phyloP scores from a whole-genome alignment of 352 stramenopile species.

The Globisporangium acanthophoron region DNA sequence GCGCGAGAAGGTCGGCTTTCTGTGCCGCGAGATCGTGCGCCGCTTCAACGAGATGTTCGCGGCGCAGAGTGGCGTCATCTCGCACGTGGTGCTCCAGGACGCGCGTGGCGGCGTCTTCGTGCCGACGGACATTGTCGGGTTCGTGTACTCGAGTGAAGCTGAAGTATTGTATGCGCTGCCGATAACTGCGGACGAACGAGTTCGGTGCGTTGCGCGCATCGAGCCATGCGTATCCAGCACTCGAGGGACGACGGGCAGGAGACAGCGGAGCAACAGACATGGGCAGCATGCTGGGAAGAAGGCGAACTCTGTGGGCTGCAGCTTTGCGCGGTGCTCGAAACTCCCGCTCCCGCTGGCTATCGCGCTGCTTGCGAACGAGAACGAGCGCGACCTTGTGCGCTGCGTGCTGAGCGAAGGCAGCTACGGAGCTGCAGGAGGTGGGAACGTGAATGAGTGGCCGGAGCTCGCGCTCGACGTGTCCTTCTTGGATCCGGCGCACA shows the following conservation, averaged over 20 bases:
- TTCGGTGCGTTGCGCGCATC: conserved; percentile 21
- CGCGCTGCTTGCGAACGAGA: conserved; percentile 62
- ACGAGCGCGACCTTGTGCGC: conserved; percentile 42
- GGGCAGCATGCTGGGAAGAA: background rate
- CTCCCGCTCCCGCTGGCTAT: conserved; percentile 51
- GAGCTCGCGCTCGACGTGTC: conserved; percentile 56
- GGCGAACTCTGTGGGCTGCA: background rate
- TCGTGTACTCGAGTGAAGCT: conserved; percentile 19
- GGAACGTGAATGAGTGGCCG: conserved; percentile 34
- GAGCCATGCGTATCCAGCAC: background rate
- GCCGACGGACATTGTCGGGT: conserved; percentile 35
- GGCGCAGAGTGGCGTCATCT: conserved; percentile 17
- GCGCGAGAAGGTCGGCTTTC: conserved; percentile 29
- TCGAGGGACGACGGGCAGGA: background rate
- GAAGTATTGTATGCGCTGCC: conserved; percentile 29
- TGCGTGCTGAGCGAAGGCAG: conserved; percentile 23
- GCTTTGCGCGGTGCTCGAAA: conserved; percentile 34
- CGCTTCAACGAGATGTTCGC: conserved; percentile 60
- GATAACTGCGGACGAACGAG: conserved; percentile 3
- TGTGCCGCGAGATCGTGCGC: conserved; percentile 50
- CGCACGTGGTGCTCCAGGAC: conserved; percentile 46
- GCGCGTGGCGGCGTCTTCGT: conserved; percentile 47
- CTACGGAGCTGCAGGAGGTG: conserved; percentile 4
- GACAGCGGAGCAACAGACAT: background rate
- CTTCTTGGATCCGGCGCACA: conserved; percentile 35